phyloP scores from a whole-genome alignment of 176 grass and related monocot species.

The Rhipidocladum racemiflorum region DNA sequence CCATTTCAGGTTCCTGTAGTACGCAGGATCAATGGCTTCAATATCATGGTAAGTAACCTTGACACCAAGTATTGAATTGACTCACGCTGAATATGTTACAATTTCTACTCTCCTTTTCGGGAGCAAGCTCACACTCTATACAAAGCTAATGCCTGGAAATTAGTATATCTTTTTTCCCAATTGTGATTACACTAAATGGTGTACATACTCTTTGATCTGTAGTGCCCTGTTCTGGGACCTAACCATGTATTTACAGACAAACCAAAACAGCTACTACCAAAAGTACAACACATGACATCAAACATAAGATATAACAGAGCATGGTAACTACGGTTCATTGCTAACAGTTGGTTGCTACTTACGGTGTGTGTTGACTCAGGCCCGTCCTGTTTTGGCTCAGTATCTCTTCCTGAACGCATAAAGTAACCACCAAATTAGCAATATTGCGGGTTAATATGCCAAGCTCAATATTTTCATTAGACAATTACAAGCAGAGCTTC shows the following conservation, averaged over 20 bases:
- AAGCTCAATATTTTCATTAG: not conserved
- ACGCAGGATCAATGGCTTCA: conserved; percentile 97
- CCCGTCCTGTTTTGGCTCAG: conserved; percentile 23
- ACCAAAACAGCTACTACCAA: not conserved
- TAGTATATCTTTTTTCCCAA: no score
- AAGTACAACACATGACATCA: not conserved
- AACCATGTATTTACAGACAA: no score
- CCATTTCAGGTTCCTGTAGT: conserved; percentile 98
- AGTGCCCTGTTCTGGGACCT: no score
- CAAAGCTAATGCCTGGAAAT: no score
- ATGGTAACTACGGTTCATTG: not conserved
- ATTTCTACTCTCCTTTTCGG: no score
- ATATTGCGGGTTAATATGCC: not conserved
- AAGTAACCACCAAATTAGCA: not conserved
- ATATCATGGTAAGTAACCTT: conserved; percentile 99
- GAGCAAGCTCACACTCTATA: no score
- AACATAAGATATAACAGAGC: not conserved
- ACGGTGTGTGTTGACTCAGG: conserved; percentile 24
- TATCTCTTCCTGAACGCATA: conserved; percentile 34
- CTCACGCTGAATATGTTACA: no score
- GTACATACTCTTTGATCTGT: conserved; percentile 1
- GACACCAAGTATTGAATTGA: conserved; percentile 87
- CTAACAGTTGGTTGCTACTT: conserved; percentile 22
- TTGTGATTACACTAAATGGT: not conserved
- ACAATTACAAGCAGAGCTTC: not conserved